Evolutionary conservation across 2,329 filamentous ascomycete species (phyloP), one percentile per base, ranked within the genome.

Genomic region (Talaromyces marneffei): DNA sequence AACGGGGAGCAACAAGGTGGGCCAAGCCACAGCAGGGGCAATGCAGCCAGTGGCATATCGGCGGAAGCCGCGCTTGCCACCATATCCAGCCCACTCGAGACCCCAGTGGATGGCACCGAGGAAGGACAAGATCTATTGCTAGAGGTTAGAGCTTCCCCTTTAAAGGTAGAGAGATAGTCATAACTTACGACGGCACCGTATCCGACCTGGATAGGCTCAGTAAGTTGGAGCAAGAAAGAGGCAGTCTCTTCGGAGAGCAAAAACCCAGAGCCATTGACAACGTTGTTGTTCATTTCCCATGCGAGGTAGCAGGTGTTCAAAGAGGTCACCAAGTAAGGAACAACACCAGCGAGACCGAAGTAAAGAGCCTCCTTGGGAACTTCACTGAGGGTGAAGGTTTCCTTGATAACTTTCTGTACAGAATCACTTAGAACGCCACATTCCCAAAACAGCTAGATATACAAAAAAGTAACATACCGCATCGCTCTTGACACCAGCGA

Each of bases 51-150:
- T 85, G n/a, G 85, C 85, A 73, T 96, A 97, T 65, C 92, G 88
- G 68, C 85, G 86, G 68, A 89, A 90, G 58, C 90, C 89, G 61
- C 89, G 87, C 64, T 83, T 69, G 70, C 84, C 76, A 75, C 87
- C 78, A 74, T 82, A 87, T 77, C 88, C 79, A 56, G 89, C 89
- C 74, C 88, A 95, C 76, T 96, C 92, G 18, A 96, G 82, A 60
- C 92, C 92, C 89, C 93, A 97, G 76, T 97, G 93, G 69, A 96
- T 87, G 35, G 92, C 92, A 48, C 93, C 93, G 1, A 97, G 84
- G 81, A 96, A 97, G 29, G 92, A 96, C 68, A 96, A 89, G 69
- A 96, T 94, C 86, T 89, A 65, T 27, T 59, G 39, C 48, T 37
- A 53, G 55, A 9, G 8, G 31, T 40, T 39, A 37, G 37, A n/a